Evolutionary conservation across 192 early-diverging fungal genomes (phyloP).

Genomic region (Kappamyces sp.): DNA sequence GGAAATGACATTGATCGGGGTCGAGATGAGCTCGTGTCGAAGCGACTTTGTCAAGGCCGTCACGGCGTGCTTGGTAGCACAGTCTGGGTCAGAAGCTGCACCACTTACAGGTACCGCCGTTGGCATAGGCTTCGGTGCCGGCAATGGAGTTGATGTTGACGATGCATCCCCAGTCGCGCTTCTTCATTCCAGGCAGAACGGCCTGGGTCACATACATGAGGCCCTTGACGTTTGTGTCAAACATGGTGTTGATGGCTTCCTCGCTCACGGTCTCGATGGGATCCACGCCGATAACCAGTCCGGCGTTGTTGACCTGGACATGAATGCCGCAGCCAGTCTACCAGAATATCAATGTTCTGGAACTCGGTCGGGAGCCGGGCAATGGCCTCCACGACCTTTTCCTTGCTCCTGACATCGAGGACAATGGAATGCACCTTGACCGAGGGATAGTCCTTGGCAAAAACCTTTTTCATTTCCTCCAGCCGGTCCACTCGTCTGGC

Average conservation of each 20-base stretch:
- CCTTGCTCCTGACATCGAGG: constrained; percentile 66
- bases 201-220: constrained; percentile 75
- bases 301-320: constrained; percentile 8
- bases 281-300: constrained; percentile 69
- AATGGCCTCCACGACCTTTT: constrained; percentile 33
- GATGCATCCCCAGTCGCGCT: constrained; percentile 62
- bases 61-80: constrained; percentile 75
- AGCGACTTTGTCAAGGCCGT: constrained; percentile 73
- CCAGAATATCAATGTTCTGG: constrained; percentile 67
- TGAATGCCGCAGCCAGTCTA: constrained; percentile 77
- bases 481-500: constrained; percentile 54
- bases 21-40: constrained; percentile 66
- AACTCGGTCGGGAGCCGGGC: constrained; percentile 47
- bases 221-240: constrained; percentile 90
- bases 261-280: constrained; percentile 52
- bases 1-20: constrained; percentile 62
- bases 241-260: constrained; percentile 68
- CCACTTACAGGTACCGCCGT: constrained; percentile 71
- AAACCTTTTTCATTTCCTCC: constrained; percentile 44
- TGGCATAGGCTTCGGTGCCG: constrained; percentile 61
- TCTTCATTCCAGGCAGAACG: constrained; percentile 72
- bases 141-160: constrained; percentile 82
- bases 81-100: constrained; percentile 1
- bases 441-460: constrained; percentile 38
- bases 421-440: constrained; percentile 55